Percentiles rank a stretch among this genome's conserved stretches.
phyloP scores from a whole-genome alignment of 176 grass and related monocot genomes.

The Zea luxurians region DNA sequence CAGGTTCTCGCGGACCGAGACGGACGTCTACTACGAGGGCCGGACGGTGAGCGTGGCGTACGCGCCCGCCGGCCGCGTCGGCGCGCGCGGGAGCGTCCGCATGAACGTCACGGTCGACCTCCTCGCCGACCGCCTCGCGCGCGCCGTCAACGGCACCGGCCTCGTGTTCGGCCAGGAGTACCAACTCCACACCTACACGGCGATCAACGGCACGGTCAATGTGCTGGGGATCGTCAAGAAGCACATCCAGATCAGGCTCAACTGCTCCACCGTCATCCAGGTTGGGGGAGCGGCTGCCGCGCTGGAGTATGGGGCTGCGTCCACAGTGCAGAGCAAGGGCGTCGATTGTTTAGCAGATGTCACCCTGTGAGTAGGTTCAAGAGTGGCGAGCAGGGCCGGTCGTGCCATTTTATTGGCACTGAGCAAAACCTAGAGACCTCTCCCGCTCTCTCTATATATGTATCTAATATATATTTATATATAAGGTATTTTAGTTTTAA shows the following conservation, averaged over 20 bases:
- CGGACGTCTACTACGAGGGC: constrained; percentile 48
- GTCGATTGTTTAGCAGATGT: constrained; percentile 30
- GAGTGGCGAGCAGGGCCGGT: background rate
- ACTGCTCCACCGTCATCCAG: constrained; percentile 44
- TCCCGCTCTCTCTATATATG: no score
- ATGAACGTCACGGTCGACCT: constrained; percentile 73
- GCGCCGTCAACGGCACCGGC: constrained; percentile 34
- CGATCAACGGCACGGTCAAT: constrained; percentile 44
- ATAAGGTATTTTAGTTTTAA: no score
- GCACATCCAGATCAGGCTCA: constrained; percentile 50
- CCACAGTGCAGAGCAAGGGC: constrained; percentile 40
- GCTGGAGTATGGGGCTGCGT: background rate
- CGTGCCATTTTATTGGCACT: no score
- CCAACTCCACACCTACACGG: constrained; percentile 61
- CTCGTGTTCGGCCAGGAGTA: constrained; percentile 45
- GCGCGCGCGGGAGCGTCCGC: constrained; percentile 30
- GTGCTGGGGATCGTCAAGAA: constrained; percentile 73
- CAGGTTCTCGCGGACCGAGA: constrained; percentile 51
- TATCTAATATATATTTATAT: no score
- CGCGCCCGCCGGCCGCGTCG: constrained; percentile 52
- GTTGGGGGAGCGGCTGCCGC: constrained; percentile 21
- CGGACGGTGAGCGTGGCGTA: constrained; percentile 54
- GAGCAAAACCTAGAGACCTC: no score
- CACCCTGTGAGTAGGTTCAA: background rate
- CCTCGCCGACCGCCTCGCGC: constrained; percentile 15